Conservation (phyloP, 352 stramenopile species). For the Globisporangium canariense region DNA sequence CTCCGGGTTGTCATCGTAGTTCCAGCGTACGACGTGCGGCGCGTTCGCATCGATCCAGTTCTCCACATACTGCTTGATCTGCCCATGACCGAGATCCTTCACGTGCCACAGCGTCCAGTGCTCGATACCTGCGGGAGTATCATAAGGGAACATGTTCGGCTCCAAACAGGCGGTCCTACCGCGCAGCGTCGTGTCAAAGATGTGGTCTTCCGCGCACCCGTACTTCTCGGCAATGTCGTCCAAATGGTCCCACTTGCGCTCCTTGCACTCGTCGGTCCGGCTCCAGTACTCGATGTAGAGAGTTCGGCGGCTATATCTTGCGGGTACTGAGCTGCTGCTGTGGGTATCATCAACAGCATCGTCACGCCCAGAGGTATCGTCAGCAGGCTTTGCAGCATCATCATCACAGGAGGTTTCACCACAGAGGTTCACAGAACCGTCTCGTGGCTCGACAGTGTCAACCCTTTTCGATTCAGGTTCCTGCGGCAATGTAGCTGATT, state of each 20-base stretch:
- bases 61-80: slow-evolving; percentile 88
- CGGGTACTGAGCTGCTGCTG: slow-evolving; percentile 43
- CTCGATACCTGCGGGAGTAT: slow-evolving; percentile 84
- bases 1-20: slow-evolving; percentile 88
- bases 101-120: slow-evolving; percentile 88
- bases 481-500: neutral
- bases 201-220: slow-evolving; percentile 74
- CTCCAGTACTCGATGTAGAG: slow-evolving; percentile 90
- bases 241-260: slow-evolving; percentile 86
- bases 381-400: slow-evolving; percentile 17
- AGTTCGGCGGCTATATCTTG: slow-evolving; percentile 52
- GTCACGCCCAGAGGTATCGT: slow-evolving; percentile 26
- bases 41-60: slow-evolving; percentile 87
- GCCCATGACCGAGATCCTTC: slow-evolving; percentile 67
- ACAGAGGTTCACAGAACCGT: slow-evolving; percentile 8
- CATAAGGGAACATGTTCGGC: slow-evolving; percentile 90
- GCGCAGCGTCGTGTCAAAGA: slow-evolving; percentile 78
- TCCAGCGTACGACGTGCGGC: slow-evolving; percentile 70
- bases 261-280: slow-evolving; percentile 83
- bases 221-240: slow-evolving; percentile 81
- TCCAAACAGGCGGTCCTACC: slow-evolving; percentile 80
- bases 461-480: slow-evolving; percentile 1
- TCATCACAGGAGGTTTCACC: neutral
- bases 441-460: neutral
- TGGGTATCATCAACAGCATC: slow-evolving; percentile 52